A percentile compares a stretch with the other conserved stretches of the same genome.
Conservation (phyloP, 2,329 filamentous ascomycete genomes). For the Lithohypha guttulata region DNA sequence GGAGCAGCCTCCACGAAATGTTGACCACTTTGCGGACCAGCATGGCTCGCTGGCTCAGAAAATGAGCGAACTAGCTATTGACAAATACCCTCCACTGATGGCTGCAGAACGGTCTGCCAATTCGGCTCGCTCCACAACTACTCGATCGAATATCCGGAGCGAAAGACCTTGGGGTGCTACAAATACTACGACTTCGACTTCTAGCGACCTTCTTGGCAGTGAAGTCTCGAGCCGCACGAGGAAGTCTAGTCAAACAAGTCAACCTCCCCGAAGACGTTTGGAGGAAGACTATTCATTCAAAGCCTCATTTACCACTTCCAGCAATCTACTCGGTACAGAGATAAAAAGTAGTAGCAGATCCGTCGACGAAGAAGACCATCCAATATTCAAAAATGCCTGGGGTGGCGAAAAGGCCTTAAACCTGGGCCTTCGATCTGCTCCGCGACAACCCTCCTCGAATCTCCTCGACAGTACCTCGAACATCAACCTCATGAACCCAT, state of each 20-base stretch:
- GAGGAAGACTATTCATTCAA: neutral
- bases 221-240: no score
- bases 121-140: no score
- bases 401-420: neutral
- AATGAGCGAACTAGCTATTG: neutral
- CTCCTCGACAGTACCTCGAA: conserved; percentile 1
- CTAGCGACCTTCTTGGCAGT: no score
- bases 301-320: neutral
- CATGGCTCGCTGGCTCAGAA: neutral
- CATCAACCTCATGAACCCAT: conserved; percentile 1
- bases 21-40: neutral
- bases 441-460: neutral
- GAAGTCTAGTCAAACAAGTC: neutral
- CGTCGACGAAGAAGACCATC: neutral
- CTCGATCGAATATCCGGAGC: no score
- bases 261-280: neutral
- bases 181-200: no score
- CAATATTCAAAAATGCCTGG: neutral
- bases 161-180: no score
- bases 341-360: neutral
- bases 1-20: neutral
- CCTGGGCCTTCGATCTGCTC: neutral
- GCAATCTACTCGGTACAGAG: neutral
- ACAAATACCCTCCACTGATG: conserved; percentile 7
- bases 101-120: no score